Evolutionary conservation across 75 land plant genomes (phyloP), one percentile per base, ranked within the genome.

Genomic region (Pinus albicaulis): DNA sequence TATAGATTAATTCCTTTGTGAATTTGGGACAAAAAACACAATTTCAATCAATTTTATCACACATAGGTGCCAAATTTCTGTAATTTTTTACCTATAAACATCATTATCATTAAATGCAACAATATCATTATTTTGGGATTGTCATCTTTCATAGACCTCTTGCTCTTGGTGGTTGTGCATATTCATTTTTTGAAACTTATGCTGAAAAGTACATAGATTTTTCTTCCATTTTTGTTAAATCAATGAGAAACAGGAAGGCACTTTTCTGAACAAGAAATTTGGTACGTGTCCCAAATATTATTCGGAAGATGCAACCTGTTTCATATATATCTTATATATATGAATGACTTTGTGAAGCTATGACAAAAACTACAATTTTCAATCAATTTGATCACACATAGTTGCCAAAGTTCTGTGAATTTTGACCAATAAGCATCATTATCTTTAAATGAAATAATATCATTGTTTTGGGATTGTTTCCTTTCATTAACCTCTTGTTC

Each of bases 231-330:
- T 15, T 1, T 64, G 38, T 28, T 64, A 64, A 59, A n/a, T n/a
- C n/a, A n/a, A n/a, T n/a, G n/a, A n/a, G n/a, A n/a, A n/a, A n/a
- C n/a, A 2, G 92, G 86, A 44, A 90, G 87, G 68, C 80, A 84
- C 71, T 90, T 90, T 76, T 61, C 85, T 31, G 92, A 87, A 58
- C 84, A 78, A 58, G 89, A 88, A 58, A 86, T 76, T 11, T 71
- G 82, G 91, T 89, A 79, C 56, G 86, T 63, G 11, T 20, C 25
- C 24, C 74, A 38, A 73, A n/a, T 20, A 20, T 23, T 38, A 52
- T 68, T 16, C 8, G 71, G n/a, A 19, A 38, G 22, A 36, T 68
- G 36, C n/a, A n/a, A n/a, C 23, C 41, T 28, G 20, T 68, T 68
- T 20, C 22, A 38, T 28, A 20, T 28, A 15, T 63, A 10, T 4